Evolutionary conservation across 176 grass and related monocot genomes (phyloP).

Genomic region (Eragrostis curvula): DNA sequence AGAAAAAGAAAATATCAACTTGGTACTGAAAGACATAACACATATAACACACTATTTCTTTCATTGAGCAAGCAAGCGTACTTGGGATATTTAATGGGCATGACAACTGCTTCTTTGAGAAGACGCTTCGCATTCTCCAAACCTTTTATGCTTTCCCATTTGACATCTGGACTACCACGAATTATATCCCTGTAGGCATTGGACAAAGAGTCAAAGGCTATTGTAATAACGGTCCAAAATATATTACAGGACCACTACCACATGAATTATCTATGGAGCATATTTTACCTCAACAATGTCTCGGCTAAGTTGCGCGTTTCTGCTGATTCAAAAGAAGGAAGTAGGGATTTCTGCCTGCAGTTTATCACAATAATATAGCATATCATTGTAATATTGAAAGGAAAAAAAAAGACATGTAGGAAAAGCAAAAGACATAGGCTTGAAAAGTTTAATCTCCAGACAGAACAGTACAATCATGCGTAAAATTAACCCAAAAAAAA

Average conservation of each 20-base stretch:
- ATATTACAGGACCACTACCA: not conserved
- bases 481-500: conserved; percentile 10
- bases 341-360: conserved; percentile 79
- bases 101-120: conserved; percentile 97
- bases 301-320: conserved; percentile 88
- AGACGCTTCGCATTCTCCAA: conserved; percentile 87
- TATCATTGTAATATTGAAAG: not conserved
- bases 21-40: not conserved
- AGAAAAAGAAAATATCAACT: not conserved
- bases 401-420: not conserved
- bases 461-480: conserved; percentile 15
- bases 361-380: conserved; percentile 15
- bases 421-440: not conserved
- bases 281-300: conserved; percentile 72
- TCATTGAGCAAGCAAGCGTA: conserved; percentile 51
- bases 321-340: conserved; percentile 93
- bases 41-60: conserved; percentile 12
- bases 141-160: conserved; percentile 99
- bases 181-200: conserved; percentile 80
- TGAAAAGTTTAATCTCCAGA: not conserved
- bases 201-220: conserved; percentile 2
- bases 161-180: conserved; percentile 88
- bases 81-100: conserved; percentile 99
- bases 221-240: conserved; percentile 8
- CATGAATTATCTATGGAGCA: conserved; percentile 18